Evolutionary conservation across 1,139 yeast genomes (phyloP), one percentile per base, ranked within the genome.

Genomic region (Yamadazyma dushanensis): DNA sequence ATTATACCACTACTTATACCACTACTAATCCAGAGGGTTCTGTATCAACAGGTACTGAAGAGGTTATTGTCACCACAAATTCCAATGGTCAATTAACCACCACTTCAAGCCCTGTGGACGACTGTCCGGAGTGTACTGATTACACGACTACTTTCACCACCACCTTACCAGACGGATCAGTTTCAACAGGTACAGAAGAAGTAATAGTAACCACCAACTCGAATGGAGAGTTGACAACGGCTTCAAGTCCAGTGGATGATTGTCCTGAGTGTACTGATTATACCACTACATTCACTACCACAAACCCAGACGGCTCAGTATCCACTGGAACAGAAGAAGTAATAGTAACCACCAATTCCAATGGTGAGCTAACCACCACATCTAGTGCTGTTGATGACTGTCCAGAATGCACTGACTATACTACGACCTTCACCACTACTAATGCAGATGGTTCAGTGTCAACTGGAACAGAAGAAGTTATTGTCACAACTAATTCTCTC

Each of bases 401-500:
- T 30, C 41, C 41, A 16, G 33, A 31, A n/a, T 43, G 44, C 30
- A 46, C 50, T 14, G 40, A 38, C 4, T 46, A 41, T 44, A 45
- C 49, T 14, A 46, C 50, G 22, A 27, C 36, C 29, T 41, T 43
- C 26, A 39, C 47, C 18, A 37, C 38, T 17, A 42, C 50, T 31
- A 35, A 33, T 21, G 18, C 42, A 19, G 26, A 26, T 16, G 40
- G 42, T 33, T 20, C 66, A 38, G 34, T 31, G 31, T 35, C 35
- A 16, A 16, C 31, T 29, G 15, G 30, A 26, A 23, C 33, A 28
- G 36, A 43, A 30, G 33, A 40, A 14, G 36, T 39, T 26, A 33
- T 41, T 28, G 29, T 31, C 37, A 42, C 34, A 32, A 43, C 39
- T 23, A 46, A 54, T 60, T 45, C 54, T 20, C 57, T 57, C 49